A percentile compares a stretch with the other conserved stretches of the same genome.
Evolutionary conservation across 768 basidiomycete genomes (phyloP).

Genomic region (Boletus patriciae): DNA sequence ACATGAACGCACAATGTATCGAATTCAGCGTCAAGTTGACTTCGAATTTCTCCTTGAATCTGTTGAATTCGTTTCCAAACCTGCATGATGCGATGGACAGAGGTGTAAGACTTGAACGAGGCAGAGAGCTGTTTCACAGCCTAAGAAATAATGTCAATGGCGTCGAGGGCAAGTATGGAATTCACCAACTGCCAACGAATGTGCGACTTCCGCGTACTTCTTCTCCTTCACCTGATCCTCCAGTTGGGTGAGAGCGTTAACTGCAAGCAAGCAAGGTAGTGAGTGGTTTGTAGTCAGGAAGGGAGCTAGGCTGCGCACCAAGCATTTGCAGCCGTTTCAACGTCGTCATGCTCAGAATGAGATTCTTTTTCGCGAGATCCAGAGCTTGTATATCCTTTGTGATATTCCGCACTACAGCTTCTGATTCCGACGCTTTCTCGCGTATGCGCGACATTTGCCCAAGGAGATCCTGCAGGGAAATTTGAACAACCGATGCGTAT

Average conservation of each 20-base stretch:
- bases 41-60: conserved; percentile 77
- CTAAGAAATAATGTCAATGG: conserved; percentile 38
- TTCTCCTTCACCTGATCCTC: conserved; percentile 75
- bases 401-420: conserved; percentile 92
- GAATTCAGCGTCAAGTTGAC: conserved; percentile 85
- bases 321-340: conserved; percentile 93
- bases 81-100: conserved; percentile 73
- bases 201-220: conserved; percentile 80
- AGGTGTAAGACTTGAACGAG: conserved; percentile 76
- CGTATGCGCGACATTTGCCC: conserved; percentile 95
- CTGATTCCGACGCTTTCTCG: conserved; percentile 96
- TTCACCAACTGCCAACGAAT: conserved; percentile 69
- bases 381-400: conserved; percentile 96
- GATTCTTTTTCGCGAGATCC: conserved; percentile 91
- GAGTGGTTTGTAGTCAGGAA: not conserved
- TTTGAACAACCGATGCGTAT: conserved; percentile 4
- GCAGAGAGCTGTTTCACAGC: conserved; percentile 85
- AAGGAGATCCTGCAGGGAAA: conserved; percentile 69
- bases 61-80: conserved; percentile 80
- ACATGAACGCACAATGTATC: conserved; percentile 77
- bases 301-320: conserved; percentile 49
- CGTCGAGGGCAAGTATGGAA: not conserved
- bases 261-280: conserved; percentile 40
- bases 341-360: conserved; percentile 85
- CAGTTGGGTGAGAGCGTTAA: conserved; percentile 78